Evolutionary conservation across 495 filamentous ascomycete species (phyloP), one percentile per base, ranked within the genome.

Genomic region (Neurospora cerealis): DNA sequence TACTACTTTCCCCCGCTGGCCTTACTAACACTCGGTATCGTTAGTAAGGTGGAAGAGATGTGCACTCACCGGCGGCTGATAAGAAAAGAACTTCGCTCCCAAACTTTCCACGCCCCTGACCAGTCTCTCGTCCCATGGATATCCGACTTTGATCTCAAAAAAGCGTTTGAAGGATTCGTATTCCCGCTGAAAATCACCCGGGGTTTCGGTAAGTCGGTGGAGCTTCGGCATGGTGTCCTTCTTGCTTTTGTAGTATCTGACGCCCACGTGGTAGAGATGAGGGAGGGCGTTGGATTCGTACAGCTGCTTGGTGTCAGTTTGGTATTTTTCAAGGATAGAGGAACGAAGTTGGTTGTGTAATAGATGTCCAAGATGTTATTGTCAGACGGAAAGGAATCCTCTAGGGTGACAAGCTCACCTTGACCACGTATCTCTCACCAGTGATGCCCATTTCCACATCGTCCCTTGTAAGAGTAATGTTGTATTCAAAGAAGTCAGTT

Each of bases 61-160:
- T 5, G 3, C 15, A 81, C 83, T 77, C 73, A 84, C 83, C 62
- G 84, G 84, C 11, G 81, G 79, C 34, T 72, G 66, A 70, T 85
- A 86, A 8, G 73, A 74, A 60, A 83, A 85, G 28, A 69, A 69
- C 21, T 19, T 69, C 7, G 54, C 70, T 0, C 71, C 73, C 17
- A 21, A 24, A 17, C 42, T 54, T n/a, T 60, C 70, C 40, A 72
- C 75, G 17, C 72, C 66, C 70, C 60, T 70, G 9, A 79, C 19
- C 15, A 85, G 73, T 5, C 89, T 83, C 38, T 88, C 73, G 1
- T 87, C 83, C 91, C 91, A 93, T 9, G 79, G 72, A 13, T 85
- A 81, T 1, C 87, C 86, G 0, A 88, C 88, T 77, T 89, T 86
- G 3, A 80, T 75, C 15, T 79, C 73, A 80, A 93, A 93, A 75